Evolutionary conservation across 2,329 filamentous ascomycete species (phyloP), one percentile per base, ranked within the genome.

Genomic region (Aphanoascus verrucosus): DNA sequence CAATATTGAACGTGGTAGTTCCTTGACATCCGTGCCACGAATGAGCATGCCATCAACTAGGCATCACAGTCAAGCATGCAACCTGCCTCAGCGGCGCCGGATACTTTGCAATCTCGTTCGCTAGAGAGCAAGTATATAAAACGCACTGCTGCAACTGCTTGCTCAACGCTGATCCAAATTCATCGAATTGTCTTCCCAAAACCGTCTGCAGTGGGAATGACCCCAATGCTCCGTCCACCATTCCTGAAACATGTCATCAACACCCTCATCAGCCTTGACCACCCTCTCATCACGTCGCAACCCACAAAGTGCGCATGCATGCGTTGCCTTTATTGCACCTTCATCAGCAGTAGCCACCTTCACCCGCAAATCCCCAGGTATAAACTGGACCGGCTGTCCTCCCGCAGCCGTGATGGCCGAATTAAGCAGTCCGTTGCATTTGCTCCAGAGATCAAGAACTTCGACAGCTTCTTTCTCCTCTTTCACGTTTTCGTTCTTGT

Each of bases 161-260:
- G 45, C 40, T 57, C 66, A 93, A 62, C 85, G 78, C 62, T 86
- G 84, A 58, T 81, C 79, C 59, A 95, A 72, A 55, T 76, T 75
- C 51, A 75, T 75, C 67, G 86, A 86, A 67, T 94, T 84, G 61
- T 84, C 76, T 55, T 84, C 72, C 91, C 91, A 97, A 64, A 95
- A 95, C 57, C 85, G 84, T 65, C 81, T 81, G 69, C 91, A 97
- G 17, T 81, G 79, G 57, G 80, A 74, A 69, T 90, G 86, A 0
- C 85, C 88, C 85, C 88, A 90, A 67, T 91, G 84, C 44, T 96
- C 89, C 41, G 85, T 76, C 91, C 91, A 97, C 88, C 89, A 97
- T 72, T 97, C 91, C 11, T 88, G 89, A 74, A 96, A 96, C 66
- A 86, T 89, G 67, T 97, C 91, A 62, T 91, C 83, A 7, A 94